Conservation (phyloP, 305 asterid species). For the Fraxinus xanthoxyloides region DNA sequence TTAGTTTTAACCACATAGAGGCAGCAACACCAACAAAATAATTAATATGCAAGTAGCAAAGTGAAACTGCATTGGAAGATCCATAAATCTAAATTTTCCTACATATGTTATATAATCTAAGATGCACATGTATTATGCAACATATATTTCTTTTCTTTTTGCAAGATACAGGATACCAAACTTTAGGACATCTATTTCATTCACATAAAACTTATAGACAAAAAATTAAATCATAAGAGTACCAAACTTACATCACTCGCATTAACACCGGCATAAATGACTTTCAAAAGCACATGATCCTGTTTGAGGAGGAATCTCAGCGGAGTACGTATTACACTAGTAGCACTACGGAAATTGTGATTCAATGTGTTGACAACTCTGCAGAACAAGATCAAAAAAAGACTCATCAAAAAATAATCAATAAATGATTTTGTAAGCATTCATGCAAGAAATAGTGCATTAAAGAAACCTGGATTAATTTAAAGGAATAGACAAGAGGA, state of each 20-base stretch:
- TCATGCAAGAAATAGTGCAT: not conserved
- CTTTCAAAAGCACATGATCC: slow-evolving; percentile 76
- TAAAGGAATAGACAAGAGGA: not conserved
- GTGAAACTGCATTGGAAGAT: not conserved
- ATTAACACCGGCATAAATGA: slow-evolving; percentile 95
- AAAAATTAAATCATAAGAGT: slow-evolving; percentile 8
- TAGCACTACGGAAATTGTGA: slow-evolving; percentile 82
- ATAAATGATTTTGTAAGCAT: slow-evolving; percentile 12
- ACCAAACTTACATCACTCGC: slow-evolving; percentile 92
- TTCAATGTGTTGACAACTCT: slow-evolving; percentile 87
- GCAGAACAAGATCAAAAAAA: slow-evolving; percentile 28
- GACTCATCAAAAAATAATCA: slow-evolving; percentile 19
- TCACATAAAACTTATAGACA: not conserved
- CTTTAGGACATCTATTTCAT: slow-evolving; percentile 4
- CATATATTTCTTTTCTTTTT: not conserved
- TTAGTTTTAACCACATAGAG: slow-evolving; percentile 9
- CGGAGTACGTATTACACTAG: slow-evolving; percentile 57
- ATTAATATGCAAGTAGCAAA: not conserved
- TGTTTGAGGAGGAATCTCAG: slow-evolving; percentile 73
- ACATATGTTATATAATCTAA: not conserved
- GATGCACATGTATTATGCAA: not conserved
- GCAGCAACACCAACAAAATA: slow-evolving; percentile 13
- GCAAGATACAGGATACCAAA: not conserved
- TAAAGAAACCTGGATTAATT: not conserved
- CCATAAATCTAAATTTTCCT: not conserved